phyloP scores from a whole-genome alignment of 257 asterid species.

The Solanum bulbocastanum region DNA sequence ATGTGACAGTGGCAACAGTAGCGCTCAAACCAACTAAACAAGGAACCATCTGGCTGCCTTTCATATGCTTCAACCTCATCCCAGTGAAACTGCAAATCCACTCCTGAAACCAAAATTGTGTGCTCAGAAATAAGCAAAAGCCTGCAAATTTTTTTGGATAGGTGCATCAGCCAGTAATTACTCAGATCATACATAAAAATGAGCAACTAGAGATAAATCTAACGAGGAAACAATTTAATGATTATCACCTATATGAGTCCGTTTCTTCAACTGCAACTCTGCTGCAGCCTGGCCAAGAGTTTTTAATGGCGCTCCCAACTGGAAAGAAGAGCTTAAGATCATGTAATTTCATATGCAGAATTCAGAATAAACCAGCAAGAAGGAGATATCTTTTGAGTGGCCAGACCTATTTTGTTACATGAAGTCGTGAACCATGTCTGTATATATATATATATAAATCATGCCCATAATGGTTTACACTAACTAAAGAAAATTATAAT shows the following conservation, averaged over 20 bases:
- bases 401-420: neutral
- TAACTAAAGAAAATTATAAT: neutral
- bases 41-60: slow-evolving; percentile 86
- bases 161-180: neutral
- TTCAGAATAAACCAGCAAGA: neutral
- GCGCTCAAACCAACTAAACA: slow-evolving; percentile 96
- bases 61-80: slow-evolving; percentile 77
- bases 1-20: slow-evolving; percentile 66
- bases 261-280: slow-evolving; percentile 64
- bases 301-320: slow-evolving; percentile 75
- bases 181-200: neutral
- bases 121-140: neutral
- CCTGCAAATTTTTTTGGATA: neutral
- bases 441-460: neutral
- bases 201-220: neutral
- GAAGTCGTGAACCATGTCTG: neutral
- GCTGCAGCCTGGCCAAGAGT: slow-evolving; percentile 73
- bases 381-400: neutral
- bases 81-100: slow-evolving; percentile 85
- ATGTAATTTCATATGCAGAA: neutral
- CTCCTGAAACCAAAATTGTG: slow-evolving; percentile 38
- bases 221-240: neutral
- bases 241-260: slow-evolving; percentile 69
- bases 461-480: neutral
- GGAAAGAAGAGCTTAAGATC: slow-evolving; percentile 12